Evolutionary conservation across 805 yeast species (phyloP).

Genomic region (Osmozyma mogii): DNA sequence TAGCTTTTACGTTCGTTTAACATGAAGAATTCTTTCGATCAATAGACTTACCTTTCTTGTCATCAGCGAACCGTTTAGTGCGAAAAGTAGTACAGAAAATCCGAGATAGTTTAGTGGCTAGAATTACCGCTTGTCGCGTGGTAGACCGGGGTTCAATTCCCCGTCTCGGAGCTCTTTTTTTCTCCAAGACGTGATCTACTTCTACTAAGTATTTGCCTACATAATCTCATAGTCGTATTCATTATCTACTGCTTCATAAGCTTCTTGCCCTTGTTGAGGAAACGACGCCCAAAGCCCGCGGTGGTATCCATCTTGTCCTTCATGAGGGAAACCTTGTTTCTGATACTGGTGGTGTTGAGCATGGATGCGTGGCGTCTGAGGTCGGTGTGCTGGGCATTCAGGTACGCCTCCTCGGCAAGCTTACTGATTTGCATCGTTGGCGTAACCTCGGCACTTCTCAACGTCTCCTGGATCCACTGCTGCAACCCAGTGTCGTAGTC

Average conservation of each 20-base stretch:
- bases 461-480: constrained; percentile 45
- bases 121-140: constrained; percentile 18
- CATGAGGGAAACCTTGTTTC: constrained; percentile 51
- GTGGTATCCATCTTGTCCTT: constrained; percentile 39
- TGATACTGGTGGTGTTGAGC: no score
- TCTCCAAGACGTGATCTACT: no score
- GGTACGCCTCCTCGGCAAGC: constrained; percentile 58
- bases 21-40: no score
- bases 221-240: background rate
- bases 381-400: constrained; percentile 52
- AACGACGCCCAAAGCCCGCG: constrained; percentile 45
- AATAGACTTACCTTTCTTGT: no score
- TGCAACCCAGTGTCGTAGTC: constrained; percentile 50
- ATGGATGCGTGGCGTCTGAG: constrained; percentile 31
- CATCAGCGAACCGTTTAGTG: no score
- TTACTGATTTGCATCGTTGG: constrained; percentile 39
- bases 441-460: constrained; percentile 22
- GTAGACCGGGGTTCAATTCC: constrained; percentile 18
- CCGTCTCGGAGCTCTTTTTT: constrained; percentile 18
- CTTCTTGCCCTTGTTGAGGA: constrained; percentile 51
- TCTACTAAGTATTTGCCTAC: no score
- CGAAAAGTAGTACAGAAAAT: no score
- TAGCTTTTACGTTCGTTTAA: no score
- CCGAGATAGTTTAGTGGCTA: constrained; percentile 17
- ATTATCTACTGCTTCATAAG: no score